Evolutionary conservation across 768 basidiomycete species (phyloP).

Genomic region (Austroboletus eburneus): DNA sequence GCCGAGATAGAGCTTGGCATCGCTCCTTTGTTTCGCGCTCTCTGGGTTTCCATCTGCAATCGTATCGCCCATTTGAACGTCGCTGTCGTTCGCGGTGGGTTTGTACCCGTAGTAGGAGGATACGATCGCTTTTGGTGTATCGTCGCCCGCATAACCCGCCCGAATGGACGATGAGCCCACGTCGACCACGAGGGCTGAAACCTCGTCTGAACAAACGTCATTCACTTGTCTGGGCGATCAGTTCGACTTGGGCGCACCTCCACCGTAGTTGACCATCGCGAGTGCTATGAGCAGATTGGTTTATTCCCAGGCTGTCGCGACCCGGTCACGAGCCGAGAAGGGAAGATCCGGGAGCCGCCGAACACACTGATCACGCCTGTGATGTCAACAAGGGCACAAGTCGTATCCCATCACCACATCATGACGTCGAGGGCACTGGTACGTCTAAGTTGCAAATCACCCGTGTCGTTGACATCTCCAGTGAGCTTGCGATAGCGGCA

Average conservation of each 20-base stretch:
- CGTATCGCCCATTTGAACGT: constrained; percentile 40
- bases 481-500: no score
- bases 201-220: constrained; percentile 65
- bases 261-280: constrained; percentile 80
- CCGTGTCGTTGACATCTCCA: no score
- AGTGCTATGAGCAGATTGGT: not conserved
- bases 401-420: no score
- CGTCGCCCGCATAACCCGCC: constrained; percentile 97
- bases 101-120: constrained; percentile 86
- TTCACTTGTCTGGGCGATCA: not conserved
- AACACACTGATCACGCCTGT: no score
- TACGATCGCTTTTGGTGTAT: constrained; percentile 88
- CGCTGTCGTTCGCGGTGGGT: constrained; percentile 31
- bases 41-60: constrained; percentile 31
- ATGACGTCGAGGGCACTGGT: no score
- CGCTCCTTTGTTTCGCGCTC: constrained; percentile 35
- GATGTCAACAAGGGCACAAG: no score
- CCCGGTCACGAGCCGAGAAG: no score
- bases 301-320: no score
- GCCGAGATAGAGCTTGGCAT: constrained; percentile 71
- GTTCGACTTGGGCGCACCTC: constrained; percentile 48
- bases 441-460: no score
- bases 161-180: constrained; percentile 87
- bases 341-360: no score
- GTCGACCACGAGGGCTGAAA: constrained; percentile 94